Evolutionary conservation across 2,329 filamentous ascomycete genomes (phyloP).

Genomic region (Kalaharituber pfeilii): DNA sequence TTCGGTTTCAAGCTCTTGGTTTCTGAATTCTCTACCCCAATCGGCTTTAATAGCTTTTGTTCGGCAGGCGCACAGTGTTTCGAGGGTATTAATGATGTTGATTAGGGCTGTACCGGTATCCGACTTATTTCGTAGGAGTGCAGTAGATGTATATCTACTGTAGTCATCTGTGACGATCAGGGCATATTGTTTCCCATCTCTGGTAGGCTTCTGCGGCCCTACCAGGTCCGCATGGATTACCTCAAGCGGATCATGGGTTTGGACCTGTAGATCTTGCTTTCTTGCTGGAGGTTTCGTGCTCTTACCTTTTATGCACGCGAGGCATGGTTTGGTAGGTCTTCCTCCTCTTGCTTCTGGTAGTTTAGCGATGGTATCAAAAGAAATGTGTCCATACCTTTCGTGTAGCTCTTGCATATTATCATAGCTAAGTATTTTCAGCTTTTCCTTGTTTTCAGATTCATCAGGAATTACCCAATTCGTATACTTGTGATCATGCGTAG

Average conservation of each 20-base stretch:
- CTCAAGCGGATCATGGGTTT: not conserved
- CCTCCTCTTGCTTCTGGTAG: not conserved
- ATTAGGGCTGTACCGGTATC: not conserved
- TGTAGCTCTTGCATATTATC: not conserved
- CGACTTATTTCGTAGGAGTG: not conserved
- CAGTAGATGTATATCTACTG: not conserved
- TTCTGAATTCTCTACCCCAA: not conserved
- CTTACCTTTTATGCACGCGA: not conserved
- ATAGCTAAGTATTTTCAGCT: too few species aligned
- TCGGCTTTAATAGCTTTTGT: not conserved
- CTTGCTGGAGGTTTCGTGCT: not conserved
- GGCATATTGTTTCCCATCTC: not conserved
- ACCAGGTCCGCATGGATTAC: not conserved
- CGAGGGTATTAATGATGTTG: too few species aligned
- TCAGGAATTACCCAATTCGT: too few species aligned
- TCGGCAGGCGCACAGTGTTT: too few species aligned
- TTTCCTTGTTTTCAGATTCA: too few species aligned
- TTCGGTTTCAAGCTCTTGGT: not conserved
- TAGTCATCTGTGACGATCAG: not conserved
- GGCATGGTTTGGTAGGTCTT: not conserved
- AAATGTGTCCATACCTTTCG: not conserved
- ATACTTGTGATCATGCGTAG: too few species aligned
- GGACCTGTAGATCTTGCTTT: not conserved
- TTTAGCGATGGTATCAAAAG: not conserved
- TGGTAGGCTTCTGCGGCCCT: not conserved